Evolutionary conservation across 2,329 filamentous ascomycete species (phyloP), one percentile per base, ranked within the genome.

Genomic region (Exophiala bonariae): DNA sequence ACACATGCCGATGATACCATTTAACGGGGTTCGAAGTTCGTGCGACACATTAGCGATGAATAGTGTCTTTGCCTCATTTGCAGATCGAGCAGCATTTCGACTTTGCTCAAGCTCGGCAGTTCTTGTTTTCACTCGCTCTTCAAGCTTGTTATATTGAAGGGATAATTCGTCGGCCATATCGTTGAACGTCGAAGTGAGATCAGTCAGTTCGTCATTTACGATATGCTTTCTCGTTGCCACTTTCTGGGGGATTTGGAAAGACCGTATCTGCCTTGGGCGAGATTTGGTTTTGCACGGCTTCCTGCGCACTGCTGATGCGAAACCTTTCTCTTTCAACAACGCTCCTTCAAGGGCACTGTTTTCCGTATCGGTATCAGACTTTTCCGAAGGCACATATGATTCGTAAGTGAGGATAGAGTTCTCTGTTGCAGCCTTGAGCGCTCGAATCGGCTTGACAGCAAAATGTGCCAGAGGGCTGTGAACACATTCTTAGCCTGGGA

Each of bases 1-100:
- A 59, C 86, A 91, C 87, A 96, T 95, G 52, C 93, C 93, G 61
- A 97, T 76, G 38, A 97, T 96, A 10, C 91, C 92, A 62, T 97
- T 97, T 49, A 97, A 76, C 0, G 93, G 93, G 1, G 92, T 97
- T 63, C 95, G 93, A 23, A 97, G 76, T 66, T 97, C 82, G 57
- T 86, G 82, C 2, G 79, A 83, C 38, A 96, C 95, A 59, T 96
- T 96, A 16, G 93, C 93, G 54, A 97, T 93, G 71, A 97, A 97
- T 7, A 96, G 75, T 0, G 92, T 96, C 71, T 97, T 97, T 74
- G 88, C 93, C 69, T 96, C 88, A 60, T 95, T 96, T 3, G 91
- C 90, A 17, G 88, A 86, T 66, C 95, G 89, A 1, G 90, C 90
- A 1, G 89, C 88, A 69, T 89, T 88, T 65, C 95, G 95, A 71